Conservation (phyloP, 2,329 filamentous ascomycete species). For the Plenodomus lindquistii region DNA sequence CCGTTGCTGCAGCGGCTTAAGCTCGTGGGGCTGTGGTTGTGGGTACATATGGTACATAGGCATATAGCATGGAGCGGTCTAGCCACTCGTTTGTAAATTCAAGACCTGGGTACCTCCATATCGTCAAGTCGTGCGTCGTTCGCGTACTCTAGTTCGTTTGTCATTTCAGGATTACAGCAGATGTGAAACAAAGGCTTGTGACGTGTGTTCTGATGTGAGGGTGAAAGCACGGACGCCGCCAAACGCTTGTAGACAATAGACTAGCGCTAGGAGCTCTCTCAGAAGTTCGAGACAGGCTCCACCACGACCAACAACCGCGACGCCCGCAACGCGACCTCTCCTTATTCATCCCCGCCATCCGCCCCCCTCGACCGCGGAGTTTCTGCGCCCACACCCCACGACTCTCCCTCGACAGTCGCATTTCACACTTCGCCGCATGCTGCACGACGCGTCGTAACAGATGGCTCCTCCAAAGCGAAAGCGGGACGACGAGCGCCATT, state of each 20-base stretch:
- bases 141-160: not conserved
- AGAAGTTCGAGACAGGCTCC: constrained; percentile 13
- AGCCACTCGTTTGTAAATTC: constrained; percentile 35
- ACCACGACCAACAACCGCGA: constrained; percentile 8
- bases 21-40: not conserved
- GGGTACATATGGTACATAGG: not conserved
- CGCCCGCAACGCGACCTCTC: constrained; percentile 11
- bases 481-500: constrained; percentile 49
- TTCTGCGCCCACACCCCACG: constrained; percentile 2
- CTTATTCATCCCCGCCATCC: constrained; percentile 1
- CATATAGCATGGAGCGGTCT: constrained; percentile 15
- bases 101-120: constrained; percentile 21
- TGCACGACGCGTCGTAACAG: constrained; percentile 22
- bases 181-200: not conserved
- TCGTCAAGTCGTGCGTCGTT: constrained; percentile 8
- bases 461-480: constrained; percentile 65
- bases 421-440: constrained; percentile 30
- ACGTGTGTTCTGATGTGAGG: not conserved
- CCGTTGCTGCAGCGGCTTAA: constrained; percentile 49
- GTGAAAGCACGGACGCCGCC: constrained; percentile 7
- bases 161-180: not conserved
- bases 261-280: constrained; percentile 11
- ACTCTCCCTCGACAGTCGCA: constrained; percentile 8
- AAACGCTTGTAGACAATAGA: constrained; percentile 5
- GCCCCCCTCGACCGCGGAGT: not conserved